A percentile compares a stretch with the other conserved stretches of the same genome.
These are phyloP conservation scores for Lophiotrema nucula DNA, from an alignment of 495 filamentous ascomycete species.

Conservation along the genomic window DNA sequence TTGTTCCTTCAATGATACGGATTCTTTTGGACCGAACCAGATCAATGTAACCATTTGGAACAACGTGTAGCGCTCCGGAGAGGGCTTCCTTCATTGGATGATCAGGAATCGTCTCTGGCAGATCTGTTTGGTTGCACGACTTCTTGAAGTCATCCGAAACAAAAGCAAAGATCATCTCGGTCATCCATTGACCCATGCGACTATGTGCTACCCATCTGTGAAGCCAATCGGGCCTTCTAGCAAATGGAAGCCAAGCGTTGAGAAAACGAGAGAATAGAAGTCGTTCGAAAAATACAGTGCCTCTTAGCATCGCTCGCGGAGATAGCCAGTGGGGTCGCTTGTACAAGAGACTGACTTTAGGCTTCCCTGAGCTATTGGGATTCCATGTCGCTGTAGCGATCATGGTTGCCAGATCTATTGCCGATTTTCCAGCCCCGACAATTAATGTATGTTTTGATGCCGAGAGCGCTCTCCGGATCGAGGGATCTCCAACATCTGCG, in stretches of 20 bases:
- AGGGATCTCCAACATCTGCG: slow-evolving; percentile 4
- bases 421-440: slow-evolving; percentile 14
- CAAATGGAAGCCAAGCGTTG: slow-evolving; percentile 13
- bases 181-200: background rate
- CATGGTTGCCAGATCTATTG: slow-evolving; percentile 15
- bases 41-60: slow-evolving; percentile 7
- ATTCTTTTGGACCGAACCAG: background rate
- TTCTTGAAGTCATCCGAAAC: slow-evolving; percentile 2
- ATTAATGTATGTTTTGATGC: background rate
- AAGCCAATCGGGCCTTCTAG: background rate
- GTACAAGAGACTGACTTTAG: slow-evolving; percentile 8
- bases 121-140: slow-evolving; percentile 6
- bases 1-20: background rate
- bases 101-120: slow-evolving; percentile 7
- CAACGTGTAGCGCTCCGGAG: slow-evolving; percentile 6
- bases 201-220: slow-evolving; percentile 2
- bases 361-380: background rate
- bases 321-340: slow-evolving; percentile 12
- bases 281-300: slow-evolving; percentile 2
- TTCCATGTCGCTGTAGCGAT: slow-evolving; percentile 2
- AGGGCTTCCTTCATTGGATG: slow-evolving; percentile 3
- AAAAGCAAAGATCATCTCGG: background rate
- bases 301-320: background rate
- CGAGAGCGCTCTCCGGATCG: background rate
- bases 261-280: slow-evolving; percentile 8